These are phyloP conservation scores for Rhynchospora tenuis DNA, from an alignment of 176 grass and related monocot species.

Conservation along the genomic window DNA sequence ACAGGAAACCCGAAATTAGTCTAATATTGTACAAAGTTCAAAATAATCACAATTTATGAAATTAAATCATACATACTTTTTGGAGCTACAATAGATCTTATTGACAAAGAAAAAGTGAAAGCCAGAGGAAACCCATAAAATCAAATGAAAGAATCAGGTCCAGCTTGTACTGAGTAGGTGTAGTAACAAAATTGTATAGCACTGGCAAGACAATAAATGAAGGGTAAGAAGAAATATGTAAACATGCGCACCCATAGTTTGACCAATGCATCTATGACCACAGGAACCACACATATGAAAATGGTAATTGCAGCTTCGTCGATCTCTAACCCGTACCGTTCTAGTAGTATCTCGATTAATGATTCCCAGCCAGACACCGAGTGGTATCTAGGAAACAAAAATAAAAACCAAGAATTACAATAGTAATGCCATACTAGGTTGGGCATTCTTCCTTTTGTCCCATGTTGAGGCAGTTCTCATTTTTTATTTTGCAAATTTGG, in stretches of 20 bases:
- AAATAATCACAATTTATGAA: neutral
- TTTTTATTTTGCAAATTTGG: neutral
- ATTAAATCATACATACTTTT: neutral
- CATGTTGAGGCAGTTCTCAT: neutral
- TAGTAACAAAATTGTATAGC: neutral
- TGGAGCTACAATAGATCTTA: neutral
- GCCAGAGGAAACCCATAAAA: neutral
- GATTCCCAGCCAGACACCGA: slow-evolving; percentile 80
- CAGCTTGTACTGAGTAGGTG: neutral
- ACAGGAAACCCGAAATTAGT: slow-evolving; percentile 3
- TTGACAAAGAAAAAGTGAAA: neutral
- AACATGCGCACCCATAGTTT: slow-evolving; percentile 71
- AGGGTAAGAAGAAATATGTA: neutral
- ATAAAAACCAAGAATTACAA: neutral
- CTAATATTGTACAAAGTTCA: neutral
- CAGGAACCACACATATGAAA: slow-evolving; percentile 79
- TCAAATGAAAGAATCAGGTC: neutral
- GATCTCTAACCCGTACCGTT: slow-evolving; percentile 79
- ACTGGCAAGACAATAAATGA: slow-evolving; percentile 23
- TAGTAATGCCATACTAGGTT: neutral
- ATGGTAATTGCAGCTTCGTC: slow-evolving; percentile 74
- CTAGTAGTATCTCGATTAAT: slow-evolving; percentile 66
- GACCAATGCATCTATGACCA: slow-evolving; percentile 69
- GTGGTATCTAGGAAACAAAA: slow-evolving; percentile 62
- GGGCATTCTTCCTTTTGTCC: neutral